Evolutionary conservation across 345 rosid genomes (phyloP).

Genomic region (Hypericum androsaemum): DNA sequence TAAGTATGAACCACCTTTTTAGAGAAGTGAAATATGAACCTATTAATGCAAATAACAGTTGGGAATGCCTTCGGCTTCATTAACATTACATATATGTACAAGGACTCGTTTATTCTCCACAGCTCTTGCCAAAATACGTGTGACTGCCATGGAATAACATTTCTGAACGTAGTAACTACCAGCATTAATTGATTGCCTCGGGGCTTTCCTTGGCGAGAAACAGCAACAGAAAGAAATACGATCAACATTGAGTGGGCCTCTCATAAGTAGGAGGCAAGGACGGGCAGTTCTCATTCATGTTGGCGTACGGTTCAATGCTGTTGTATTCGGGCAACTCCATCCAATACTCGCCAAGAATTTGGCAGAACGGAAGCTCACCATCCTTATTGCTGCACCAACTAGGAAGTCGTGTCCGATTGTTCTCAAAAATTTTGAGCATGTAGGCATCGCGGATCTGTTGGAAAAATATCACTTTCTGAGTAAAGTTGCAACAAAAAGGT

Average conservation of each 20-base stretch:
- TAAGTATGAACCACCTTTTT: background rate
- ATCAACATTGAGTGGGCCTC: conserved; percentile 59
- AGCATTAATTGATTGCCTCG: background rate
- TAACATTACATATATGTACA: conserved; percentile 11
- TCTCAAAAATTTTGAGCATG: conserved; percentile 65
- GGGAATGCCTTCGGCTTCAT: background rate
- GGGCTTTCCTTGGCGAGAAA: background rate
- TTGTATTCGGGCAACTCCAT: conserved; percentile 87
- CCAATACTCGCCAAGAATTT: conserved; percentile 75
- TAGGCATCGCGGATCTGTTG: conserved; percentile 84
- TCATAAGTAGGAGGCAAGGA: conserved; percentile 80
- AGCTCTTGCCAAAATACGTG: background rate
- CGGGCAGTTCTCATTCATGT: conserved; percentile 90
- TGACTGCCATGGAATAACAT: background rate
- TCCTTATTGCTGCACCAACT: conserved; percentile 65
- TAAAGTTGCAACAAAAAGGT: conserved; percentile 3
- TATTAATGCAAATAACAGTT: background rate
- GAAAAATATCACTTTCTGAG: background rate
- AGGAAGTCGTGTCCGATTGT: conserved; percentile 60
- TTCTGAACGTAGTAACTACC: conserved; percentile 8
- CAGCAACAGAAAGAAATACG: conserved; percentile 5
- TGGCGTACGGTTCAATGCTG: conserved; percentile 63
- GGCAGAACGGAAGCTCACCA: conserved; percentile 57
- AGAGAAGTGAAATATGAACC: background rate
- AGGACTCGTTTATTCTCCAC: background rate